These are phyloP conservation scores for Erodium moschatum DNA, from an alignment of 441 rosid species.

Conservation along the genomic window DNA sequence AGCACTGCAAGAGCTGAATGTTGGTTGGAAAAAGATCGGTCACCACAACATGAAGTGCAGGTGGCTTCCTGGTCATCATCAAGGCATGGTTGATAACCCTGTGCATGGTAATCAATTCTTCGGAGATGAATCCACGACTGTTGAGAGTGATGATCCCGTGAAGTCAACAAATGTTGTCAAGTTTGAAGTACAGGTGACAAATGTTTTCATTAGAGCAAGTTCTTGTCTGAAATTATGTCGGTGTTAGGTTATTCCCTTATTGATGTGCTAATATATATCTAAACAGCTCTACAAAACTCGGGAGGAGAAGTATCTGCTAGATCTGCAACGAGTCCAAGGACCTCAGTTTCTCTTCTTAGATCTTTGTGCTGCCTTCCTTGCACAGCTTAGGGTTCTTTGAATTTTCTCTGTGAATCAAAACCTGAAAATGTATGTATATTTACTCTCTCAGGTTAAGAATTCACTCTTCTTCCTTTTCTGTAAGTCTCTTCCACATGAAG, in stretches of 20 bases:
- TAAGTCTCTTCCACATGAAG: background rate
- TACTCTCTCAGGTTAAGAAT: background rate
- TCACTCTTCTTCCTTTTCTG: background rate
- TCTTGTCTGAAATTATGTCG: background rate
- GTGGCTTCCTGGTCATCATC: constrained; percentile 66
- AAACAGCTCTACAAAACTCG: constrained; percentile 85
- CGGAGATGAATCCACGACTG: constrained; percentile 62
- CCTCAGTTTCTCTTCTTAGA: constrained; percentile 94
- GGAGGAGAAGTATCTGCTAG: constrained; percentile 82
- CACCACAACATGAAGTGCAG: constrained; percentile 96
- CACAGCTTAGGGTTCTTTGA: constrained; percentile 82
- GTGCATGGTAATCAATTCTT: constrained; percentile 43
- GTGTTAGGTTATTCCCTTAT: background rate
- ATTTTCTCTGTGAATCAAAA: constrained; percentile 9
- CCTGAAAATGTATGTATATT: background rate
- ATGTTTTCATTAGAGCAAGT: background rate
- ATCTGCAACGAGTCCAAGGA: constrained; percentile 87
- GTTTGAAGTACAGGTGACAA: constrained; percentile 84
- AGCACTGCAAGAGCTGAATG: constrained; percentile 84
- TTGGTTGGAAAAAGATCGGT: constrained; percentile 90
- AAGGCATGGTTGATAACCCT: constrained; percentile 50
- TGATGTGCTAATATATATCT: background rate
- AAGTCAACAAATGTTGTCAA: constrained; percentile 59
- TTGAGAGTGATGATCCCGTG: constrained; percentile 48
- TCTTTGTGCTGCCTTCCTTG: constrained; percentile 92